Conservation (phyloP, 2,329 filamentous ascomycete species). For the Verticillium isaacii region DNA sequence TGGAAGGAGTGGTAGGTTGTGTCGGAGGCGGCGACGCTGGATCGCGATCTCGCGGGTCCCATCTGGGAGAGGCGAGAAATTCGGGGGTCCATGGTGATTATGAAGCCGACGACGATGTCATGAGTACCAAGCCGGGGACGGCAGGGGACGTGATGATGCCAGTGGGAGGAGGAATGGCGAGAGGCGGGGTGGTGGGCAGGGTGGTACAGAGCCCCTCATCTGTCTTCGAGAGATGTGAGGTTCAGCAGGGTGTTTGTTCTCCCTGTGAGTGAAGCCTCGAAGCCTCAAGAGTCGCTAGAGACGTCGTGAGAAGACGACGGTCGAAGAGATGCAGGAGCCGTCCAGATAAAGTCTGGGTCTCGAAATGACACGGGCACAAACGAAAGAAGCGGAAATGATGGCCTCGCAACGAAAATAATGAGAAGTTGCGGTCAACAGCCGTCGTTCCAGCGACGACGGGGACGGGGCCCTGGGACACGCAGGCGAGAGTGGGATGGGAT, state of each 20-base stretch:
- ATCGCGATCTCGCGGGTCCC: constrained; percentile 26
- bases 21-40: constrained; percentile 40
- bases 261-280: background rate
- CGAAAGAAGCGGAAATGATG: background rate
- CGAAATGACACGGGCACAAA: background rate
- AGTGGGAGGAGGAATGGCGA: background rate
- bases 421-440: background rate
- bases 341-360: background rate
- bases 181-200: background rate
- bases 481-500: background rate
- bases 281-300: background rate
- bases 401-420: background rate
- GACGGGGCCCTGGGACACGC: background rate
- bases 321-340: background rate
- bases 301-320: background rate
- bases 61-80: constrained; percentile 12
- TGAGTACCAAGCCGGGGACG: background rate
- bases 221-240: background rate
- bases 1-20: constrained; percentile 52
- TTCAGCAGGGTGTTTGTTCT: background rate
- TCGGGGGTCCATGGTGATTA: background rate
- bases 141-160: background rate
- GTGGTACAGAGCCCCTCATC: background rate
- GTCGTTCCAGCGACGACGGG: background rate
- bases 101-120: background rate